phyloP scores from a whole-genome alignment of 352 stramenopile genomes.

The Blastocystis sp. region DNA sequence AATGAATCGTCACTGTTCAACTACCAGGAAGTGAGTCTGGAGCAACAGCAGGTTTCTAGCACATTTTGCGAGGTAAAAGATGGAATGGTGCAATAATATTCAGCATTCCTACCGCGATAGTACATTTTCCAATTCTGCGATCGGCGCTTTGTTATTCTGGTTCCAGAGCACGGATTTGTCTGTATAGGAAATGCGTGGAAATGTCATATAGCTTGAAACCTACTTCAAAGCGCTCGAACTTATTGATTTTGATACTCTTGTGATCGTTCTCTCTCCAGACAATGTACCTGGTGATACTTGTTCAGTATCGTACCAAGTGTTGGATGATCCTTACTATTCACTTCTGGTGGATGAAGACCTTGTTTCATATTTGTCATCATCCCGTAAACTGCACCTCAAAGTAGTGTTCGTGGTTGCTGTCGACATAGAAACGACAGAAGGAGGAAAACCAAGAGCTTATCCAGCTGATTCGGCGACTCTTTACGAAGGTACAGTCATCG shows the following conservation, averaged over 20 bases:
- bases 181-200: background rate
- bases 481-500: background rate
- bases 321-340: background rate
- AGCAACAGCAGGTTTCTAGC: background rate
- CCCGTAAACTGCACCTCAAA: background rate
- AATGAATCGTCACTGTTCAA: background rate
- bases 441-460: background rate
- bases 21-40: background rate
- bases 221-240: background rate
- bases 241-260: background rate
- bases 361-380: background rate
- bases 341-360: background rate
- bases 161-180: background rate
- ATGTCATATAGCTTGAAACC: background rate
- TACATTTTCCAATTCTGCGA: background rate
- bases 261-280: background rate
- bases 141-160: background rate
- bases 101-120: background rate
- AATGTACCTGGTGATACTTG: background rate
- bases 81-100: background rate
- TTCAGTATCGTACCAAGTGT: background rate
- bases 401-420: background rate
- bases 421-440: background rate
- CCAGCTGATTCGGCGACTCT: background rate
- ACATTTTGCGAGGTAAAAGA: background rate